Evolutionary conservation across 768 basidiomycete species (phyloP).

Genomic region (Polyporus arcularius): DNA sequence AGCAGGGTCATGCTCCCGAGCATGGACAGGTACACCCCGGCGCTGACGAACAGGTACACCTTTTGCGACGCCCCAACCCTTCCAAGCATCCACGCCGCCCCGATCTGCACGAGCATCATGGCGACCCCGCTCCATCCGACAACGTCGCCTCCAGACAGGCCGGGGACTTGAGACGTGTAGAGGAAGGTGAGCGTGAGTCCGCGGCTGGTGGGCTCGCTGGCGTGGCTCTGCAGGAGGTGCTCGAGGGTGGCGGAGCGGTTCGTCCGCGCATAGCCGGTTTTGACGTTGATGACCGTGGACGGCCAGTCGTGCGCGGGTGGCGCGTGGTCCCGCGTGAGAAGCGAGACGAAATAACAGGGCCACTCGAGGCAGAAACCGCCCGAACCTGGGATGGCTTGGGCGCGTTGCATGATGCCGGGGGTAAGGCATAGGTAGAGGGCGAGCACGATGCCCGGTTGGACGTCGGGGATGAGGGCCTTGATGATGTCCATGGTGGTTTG

Average conservation of each 20-base stretch:
- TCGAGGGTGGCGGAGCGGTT: slow-evolving; percentile 29
- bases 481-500: no score
- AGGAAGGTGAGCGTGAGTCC: slow-evolving; percentile 23
- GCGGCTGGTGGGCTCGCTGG: not conserved
- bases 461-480: no score
- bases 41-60: slow-evolving; percentile 26
- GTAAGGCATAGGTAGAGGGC: slow-evolving; percentile 28
- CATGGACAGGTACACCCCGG: slow-evolving; percentile 27
- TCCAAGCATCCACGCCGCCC: slow-evolving; percentile 17
- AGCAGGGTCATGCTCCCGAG: slow-evolving; percentile 15
- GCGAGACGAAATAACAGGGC: slow-evolving; percentile 31
- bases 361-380: slow-evolving; percentile 34
- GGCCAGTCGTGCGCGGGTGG: slow-evolving; percentile 26
- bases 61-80: slow-evolving; percentile 24
- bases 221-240: slow-evolving; percentile 30
- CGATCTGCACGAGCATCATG: slow-evolving; percentile 26
- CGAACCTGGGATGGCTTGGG: slow-evolving; percentile 19
- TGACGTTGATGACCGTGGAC: slow-evolving; percentile 23
- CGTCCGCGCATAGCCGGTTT: slow-evolving; percentile 26
- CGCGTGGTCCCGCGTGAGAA: slow-evolving; percentile 23
- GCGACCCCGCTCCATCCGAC: slow-evolving; percentile 24
- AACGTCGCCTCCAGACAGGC: slow-evolving; percentile 26
- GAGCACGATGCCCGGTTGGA: no score
- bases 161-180: slow-evolving; percentile 11
- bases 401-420: slow-evolving; percentile 28